Evolutionary conservation across 208 protist species (phyloP).

Genomic region (Trypanosoma brucei): DNA sequence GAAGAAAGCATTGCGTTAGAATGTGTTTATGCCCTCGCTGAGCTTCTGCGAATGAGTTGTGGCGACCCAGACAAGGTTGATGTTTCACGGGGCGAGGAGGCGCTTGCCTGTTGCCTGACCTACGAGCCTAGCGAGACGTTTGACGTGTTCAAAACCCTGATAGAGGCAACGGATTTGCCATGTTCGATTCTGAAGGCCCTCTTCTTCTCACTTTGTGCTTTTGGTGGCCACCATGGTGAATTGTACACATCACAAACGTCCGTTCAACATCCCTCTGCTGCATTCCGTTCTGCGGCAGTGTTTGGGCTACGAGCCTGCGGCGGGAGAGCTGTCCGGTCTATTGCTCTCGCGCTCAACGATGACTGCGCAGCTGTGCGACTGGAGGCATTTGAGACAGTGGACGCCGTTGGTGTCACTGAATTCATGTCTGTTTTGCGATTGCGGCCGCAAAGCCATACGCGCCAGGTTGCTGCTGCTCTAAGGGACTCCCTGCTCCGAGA

Average conservation of each 20-base stretch:
- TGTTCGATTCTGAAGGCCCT: slow-evolving; percentile 47
- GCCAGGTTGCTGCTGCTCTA: slow-evolving; percentile 47
- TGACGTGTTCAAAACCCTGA: slow-evolving; percentile 36
- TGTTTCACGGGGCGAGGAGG: slow-evolving; percentile 23
- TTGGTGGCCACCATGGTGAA: slow-evolving; percentile 58
- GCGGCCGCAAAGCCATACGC: slow-evolving; percentile 36
- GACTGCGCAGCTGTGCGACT: slow-evolving; percentile 38
- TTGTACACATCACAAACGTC: slow-evolving; percentile 49
- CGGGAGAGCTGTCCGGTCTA: slow-evolving; percentile 41
- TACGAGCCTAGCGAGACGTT: slow-evolving; percentile 44
- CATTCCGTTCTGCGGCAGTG: slow-evolving; percentile 37
- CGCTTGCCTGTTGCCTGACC: slow-evolving; percentile 31
- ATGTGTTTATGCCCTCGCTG: slow-evolving; percentile 45
- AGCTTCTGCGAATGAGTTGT: slow-evolving; percentile 2
- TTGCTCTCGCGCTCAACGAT: slow-evolving; percentile 64
- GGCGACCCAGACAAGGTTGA: background rate
- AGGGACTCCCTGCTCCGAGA: slow-evolving; percentile 61
- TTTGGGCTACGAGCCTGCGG: slow-evolving; percentile 65
- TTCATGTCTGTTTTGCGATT: slow-evolving; percentile 34
- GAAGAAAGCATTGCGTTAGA: slow-evolving; percentile 51
- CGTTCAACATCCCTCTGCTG: slow-evolving; percentile 32
- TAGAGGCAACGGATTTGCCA: slow-evolving; percentile 40
- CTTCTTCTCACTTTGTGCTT: slow-evolving; percentile 51
- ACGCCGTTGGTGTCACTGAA: slow-evolving; percentile 25
- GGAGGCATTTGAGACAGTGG: slow-evolving; percentile 55